These are phyloP conservation scores for Acaromyces ingoldii DNA, from an alignment of 1,284 basidiomycete species.

Conservation along the genomic window DNA sequence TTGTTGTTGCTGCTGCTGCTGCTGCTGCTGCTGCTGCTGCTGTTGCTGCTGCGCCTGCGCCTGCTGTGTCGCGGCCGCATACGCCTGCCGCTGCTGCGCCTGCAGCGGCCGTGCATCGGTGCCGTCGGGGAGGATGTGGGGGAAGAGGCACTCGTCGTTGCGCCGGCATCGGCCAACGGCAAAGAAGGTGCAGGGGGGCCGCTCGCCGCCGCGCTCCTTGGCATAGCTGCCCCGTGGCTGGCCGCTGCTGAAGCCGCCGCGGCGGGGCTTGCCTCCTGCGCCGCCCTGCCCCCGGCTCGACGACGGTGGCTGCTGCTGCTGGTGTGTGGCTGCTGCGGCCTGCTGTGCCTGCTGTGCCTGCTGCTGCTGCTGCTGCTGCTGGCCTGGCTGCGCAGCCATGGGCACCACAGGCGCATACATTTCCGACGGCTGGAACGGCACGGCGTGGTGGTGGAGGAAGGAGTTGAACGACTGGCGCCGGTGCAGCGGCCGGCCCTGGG, in stretches of 20 bases:
- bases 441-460: constrained; percentile 41
- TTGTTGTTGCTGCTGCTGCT: constrained; percentile 5
- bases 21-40: background rate
- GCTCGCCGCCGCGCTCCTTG: constrained; percentile 21
- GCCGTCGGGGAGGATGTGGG: constrained; percentile 48
- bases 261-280: constrained; percentile 17
- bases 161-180: constrained; percentile 43
- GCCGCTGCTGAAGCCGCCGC: constrained; percentile 5
- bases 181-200: constrained; percentile 48
- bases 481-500: constrained; percentile 9
- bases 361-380: background rate
- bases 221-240: too few species aligned
- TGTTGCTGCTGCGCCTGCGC: constrained; percentile 3
- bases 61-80: background rate
- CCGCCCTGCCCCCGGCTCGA: too few species aligned
- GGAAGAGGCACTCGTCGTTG: constrained; percentile 48
- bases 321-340: background rate
- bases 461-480: constrained; percentile 40
- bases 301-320: constrained; percentile 8
- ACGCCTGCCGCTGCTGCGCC: constrained; percentile 5
- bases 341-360: background rate
- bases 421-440: constrained; percentile 42
- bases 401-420: background rate
- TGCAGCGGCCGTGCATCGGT: constrained; percentile 32
- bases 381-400: background rate